Base-by-base conservation (phyloP, 805 yeast genomes). In the Maudiozyma turicensis region DNA sequence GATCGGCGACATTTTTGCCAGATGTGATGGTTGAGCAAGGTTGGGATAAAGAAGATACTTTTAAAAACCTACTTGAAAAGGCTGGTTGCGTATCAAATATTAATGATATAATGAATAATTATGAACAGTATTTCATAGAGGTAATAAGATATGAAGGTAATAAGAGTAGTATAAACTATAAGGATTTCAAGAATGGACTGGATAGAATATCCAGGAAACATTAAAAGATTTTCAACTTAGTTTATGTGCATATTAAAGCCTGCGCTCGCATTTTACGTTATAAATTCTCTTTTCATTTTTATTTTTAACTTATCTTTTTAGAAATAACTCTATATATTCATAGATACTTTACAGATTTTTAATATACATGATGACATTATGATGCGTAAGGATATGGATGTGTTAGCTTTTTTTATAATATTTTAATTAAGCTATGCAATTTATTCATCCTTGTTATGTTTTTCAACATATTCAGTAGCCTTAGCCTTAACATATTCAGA, bases 21-120 rank as follows among this genome's bases (percentile, higher is more conserved):
- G 85, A 81, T 40, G 98, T 93, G 1, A 95, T 96, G 26, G 73
- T 69, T 5, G 98, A 91, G 55, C 95, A 90, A 56, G 80, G 78
- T 1, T 88, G 96, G 96, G 76, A 75, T 54, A 50, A 56, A 47
- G 67, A 70, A 14, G 82, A 85, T 28, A 91, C 98, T 0, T 65
- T 91, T 49, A 71, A 71, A 51, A 76, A 86, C 54, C 72, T 95
- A 38, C 77, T 91, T 3, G 68, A 73, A 26, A 93, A 93, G 63
- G 89, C 95, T 0, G 93, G 87, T 0, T 56, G 52, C 43, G 59
- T 46, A 51, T 52, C 52, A 42, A 48, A 52, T 10, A 72, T 45
- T 29, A 52, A 54, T 50, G 63, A 64, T 13, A 62, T 69, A 2
- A 52, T 73, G 53, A 66, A 65, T 14, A 59, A 66, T 40, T 60